Evolutionary conservation across 306 rosid genomes (phyloP).

Genomic region (Medicago ruthenica): DNA sequence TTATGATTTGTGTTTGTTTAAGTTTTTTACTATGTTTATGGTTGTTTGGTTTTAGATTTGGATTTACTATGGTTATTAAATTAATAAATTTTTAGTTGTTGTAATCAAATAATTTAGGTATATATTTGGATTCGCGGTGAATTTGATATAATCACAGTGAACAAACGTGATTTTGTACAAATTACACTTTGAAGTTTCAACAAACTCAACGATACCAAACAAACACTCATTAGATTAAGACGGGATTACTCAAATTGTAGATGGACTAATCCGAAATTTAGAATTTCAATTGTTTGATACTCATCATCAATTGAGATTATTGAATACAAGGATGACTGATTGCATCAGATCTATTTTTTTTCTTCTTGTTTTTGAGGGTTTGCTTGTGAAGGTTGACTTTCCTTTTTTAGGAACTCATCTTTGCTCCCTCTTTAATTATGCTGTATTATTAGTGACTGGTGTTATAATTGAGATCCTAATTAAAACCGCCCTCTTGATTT

Average conservation of each 20-base stretch:
- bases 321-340: neutral
- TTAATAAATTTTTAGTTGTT: neutral
- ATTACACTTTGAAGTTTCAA: too few species aligned
- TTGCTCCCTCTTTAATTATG: neutral
- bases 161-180: too few species aligned
- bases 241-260: too few species aligned
- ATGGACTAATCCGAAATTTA: too few species aligned
- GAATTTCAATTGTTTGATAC: neutral
- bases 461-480: neutral
- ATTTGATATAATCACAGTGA: too few species aligned
- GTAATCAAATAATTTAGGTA: neutral
- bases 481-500: neutral
- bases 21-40: neutral
- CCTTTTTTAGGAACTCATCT: neutral
- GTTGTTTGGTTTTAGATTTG: neutral
- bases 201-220: too few species aligned
- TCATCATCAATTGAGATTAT: neutral
- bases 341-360: neutral
- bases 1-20: neutral
- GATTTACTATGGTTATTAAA: too few species aligned
- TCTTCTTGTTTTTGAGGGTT: neutral
- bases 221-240: too few species aligned
- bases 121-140: too few species aligned
- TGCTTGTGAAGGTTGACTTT: neutral
- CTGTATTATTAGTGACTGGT: neutral